Evolutionary conservation across 257 asterid genomes (phyloP).

Genomic region (Solanum dulcamara): DNA sequence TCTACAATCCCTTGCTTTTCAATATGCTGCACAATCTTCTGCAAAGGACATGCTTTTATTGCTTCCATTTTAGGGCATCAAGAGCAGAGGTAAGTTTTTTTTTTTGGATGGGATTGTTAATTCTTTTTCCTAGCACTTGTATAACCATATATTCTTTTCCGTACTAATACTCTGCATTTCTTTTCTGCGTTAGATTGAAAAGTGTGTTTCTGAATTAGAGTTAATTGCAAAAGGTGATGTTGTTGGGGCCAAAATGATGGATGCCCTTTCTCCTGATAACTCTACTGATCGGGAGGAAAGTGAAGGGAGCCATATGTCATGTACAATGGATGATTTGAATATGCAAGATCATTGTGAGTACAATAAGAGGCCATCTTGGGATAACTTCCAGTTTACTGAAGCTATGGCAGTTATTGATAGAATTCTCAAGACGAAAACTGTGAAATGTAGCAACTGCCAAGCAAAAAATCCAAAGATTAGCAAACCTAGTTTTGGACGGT

Average conservation of each 20-base stretch:
- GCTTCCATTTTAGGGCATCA: constrained; percentile 49
- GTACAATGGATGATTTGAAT: constrained; percentile 18
- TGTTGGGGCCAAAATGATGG: constrained; percentile 49
- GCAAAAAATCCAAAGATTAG: constrained; percentile 45
- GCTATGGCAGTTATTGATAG: constrained; percentile 50
- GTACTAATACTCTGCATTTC: background rate
- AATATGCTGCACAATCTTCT: constrained; percentile 37
- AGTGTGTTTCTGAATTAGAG: constrained; percentile 44
- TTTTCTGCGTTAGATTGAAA: constrained; percentile 40
- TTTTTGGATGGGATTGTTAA: background rate
- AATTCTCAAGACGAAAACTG: constrained; percentile 35
- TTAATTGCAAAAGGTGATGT: constrained; percentile 54
- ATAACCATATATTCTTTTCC: background rate
- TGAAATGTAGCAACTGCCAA: constrained; percentile 39
- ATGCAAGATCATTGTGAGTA: constrained; percentile 19
- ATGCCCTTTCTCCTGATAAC: constrained; percentile 5
- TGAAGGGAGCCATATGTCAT: constrained; percentile 54
- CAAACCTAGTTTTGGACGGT: constrained; percentile 89
- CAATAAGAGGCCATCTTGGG: constrained; percentile 34
- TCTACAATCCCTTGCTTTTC: constrained; percentile 70
- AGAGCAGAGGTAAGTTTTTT: constrained; percentile 41
- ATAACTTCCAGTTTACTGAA: constrained; percentile 64
- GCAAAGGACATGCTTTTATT: constrained; percentile 48
- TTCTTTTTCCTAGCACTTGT: background rate
- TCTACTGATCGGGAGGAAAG: constrained; percentile 32